Conservation (phyloP, 2,329 filamentous ascomycete genomes). For the Apiospora rasikravindrae region DNA sequence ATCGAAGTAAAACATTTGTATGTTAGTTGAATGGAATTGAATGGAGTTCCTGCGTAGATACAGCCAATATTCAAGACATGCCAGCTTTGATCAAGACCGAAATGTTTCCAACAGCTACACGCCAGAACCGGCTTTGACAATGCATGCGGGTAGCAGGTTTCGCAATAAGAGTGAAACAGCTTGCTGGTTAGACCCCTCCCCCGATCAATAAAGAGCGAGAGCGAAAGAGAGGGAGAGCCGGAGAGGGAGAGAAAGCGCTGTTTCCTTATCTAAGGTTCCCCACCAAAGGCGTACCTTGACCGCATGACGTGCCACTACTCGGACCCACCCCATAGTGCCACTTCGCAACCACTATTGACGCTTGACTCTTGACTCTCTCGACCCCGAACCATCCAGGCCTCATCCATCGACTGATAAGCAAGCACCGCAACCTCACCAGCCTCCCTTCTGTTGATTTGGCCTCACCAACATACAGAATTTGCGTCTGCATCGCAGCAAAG, state of each 20-base stretch:
- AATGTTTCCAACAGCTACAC: neutral
- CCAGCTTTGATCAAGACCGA: neutral
- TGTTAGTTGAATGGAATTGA: neutral
- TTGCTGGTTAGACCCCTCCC: neutral
- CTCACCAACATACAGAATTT: neutral
- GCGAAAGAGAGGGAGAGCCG: neutral
- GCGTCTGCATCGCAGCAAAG: neutral
- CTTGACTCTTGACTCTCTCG: conserved; percentile 3
- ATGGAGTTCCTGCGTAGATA: neutral
- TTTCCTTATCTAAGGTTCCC: conserved; percentile 9
- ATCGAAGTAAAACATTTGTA: neutral
- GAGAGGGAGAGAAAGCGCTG: neutral
- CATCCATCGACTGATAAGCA: conserved; percentile 4
- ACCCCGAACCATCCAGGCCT: conserved; percentile 14
- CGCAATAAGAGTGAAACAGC: conserved; percentile 12
- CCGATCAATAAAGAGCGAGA: neutral
- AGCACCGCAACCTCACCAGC: neutral
- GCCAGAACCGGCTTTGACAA: neutral
- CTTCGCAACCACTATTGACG: conserved; percentile 5
- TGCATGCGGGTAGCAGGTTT: conserved; percentile 2
- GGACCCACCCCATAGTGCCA: neutral
- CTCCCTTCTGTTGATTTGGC: neutral
- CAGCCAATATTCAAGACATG: neutral
- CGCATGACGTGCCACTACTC: conserved; percentile 13
- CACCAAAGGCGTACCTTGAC: conserved; percentile 9